Base-by-base conservation (phyloP, 2,329 filamentous ascomycete genomes). In the Rasamsonia emersonii region DNA sequence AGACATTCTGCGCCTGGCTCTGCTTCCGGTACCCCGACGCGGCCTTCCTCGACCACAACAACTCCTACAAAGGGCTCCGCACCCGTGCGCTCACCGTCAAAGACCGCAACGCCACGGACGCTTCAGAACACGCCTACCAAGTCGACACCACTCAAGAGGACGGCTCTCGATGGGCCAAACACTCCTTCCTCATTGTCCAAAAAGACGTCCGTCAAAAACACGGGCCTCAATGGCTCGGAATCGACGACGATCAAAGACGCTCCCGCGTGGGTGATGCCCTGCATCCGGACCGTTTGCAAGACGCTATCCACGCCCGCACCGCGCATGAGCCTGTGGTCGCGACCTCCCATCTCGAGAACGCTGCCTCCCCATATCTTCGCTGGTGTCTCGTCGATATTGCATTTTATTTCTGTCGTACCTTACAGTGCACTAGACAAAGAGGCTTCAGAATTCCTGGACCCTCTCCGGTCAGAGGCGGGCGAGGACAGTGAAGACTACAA, bases 361-460 rank as follows among this genome's bases (percentile, higher is more conserved):
- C 70, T 86, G 3, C 75, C 75, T 1, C 81, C 82, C 0, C 82
- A 86, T 33, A 71, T 93, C 0, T 73, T 84, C 29, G 79, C 83
- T 0, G 86, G 83, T 1, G 69, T 86, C 31, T 79, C 64, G 16
- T 69, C 64, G 3, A 81, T 64, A 59, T 46, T 71, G 27, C 76
- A 73, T 21, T 44, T 60, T 19, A 46, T 58, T 9, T 47, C 50
- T n/a, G n/a, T n/a, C n/a, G n/a, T n/a, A n/a, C n/a, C n/a, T n/a
- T n/a, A n/a, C n/a, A n/a, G n/a, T n/a, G n/a, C n/a, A 2, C 47
- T 77, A 1, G 55, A 56, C 17, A 49, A 55, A 14, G 54, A 56
- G 9, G 42, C 41, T 19, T 35, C 48, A 8, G 52, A 56, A 14
- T 58, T 62, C 29, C 31, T 61, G 5, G 54, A 56, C 9, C 51